These are phyloP conservation scores for Bryoglossum gracile DNA, from an alignment of 495 filamentous ascomycete genomes.

Conservation along the genomic window DNA sequence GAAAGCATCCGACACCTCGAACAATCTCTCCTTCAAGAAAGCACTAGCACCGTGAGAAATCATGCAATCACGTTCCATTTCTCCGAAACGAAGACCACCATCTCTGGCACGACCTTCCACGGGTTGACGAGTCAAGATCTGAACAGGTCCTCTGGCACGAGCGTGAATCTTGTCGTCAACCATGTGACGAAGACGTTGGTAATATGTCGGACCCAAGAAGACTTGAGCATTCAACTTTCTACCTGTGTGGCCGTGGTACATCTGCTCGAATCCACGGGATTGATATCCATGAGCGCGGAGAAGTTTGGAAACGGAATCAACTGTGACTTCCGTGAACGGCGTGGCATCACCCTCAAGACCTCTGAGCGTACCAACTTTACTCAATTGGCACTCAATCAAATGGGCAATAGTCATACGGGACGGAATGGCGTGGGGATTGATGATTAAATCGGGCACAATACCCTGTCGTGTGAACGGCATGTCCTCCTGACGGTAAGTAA, in stretches of 20 bases:
- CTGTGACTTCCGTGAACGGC: slow-evolving; percentile 95
- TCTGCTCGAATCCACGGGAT: slow-evolving; percentile 91
- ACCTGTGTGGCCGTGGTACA: slow-evolving; percentile 98
- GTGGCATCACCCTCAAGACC: slow-evolving; percentile 96
- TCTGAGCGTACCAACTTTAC: slow-evolving; percentile 84
- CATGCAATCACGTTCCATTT: slow-evolving; percentile 99
- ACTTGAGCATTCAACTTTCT: slow-evolving; percentile 87
- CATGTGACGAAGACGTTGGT: slow-evolving; percentile 98
- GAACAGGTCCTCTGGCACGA: slow-evolving; percentile 86
- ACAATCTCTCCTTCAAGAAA: slow-evolving; percentile 95
- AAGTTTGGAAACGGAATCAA: slow-evolving; percentile 82
- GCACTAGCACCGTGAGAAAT: slow-evolving; percentile 94
- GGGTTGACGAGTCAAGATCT: slow-evolving; percentile 97
- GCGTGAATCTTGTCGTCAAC: slow-evolving; percentile 99
- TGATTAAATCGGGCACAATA: slow-evolving; percentile 89
- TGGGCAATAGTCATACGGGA: slow-evolving; percentile 99
- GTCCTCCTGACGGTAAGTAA: slow-evolving; percentile 94
- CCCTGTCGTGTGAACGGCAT: slow-evolving; percentile 97
- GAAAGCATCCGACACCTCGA: slow-evolving; percentile 98
- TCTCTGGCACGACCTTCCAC: slow-evolving; percentile 97
- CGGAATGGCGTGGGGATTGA: slow-evolving; percentile 99
- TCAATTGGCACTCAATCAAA: slow-evolving; percentile 96
- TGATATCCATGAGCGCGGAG: slow-evolving; percentile 93
- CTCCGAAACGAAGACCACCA: slow-evolving; percentile 97
- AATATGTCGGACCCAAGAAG: slow-evolving; percentile 97